phyloP scores from a whole-genome alignment of 495 filamentous ascomycete genomes.

The Diplogelasinospora grovesii region DNA sequence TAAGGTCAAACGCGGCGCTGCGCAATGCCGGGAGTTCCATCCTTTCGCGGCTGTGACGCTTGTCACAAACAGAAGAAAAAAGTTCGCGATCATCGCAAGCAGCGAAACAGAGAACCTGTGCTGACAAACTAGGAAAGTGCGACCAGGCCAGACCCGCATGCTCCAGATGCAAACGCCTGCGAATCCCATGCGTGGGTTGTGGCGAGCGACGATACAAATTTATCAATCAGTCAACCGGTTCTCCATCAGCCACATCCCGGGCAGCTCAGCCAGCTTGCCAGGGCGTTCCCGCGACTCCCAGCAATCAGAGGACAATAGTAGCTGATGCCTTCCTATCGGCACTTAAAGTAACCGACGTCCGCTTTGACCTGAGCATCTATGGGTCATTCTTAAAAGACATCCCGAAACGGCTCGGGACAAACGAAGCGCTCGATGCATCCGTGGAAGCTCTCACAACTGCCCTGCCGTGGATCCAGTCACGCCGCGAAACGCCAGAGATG shows the following conservation, averaged over 20 bases:
- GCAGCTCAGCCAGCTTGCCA: slow-evolving; percentile 1
- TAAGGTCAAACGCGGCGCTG: not conserved
- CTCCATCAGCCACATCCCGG: slow-evolving; percentile 22
- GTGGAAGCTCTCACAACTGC: slow-evolving; percentile 6
- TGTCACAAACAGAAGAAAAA: slow-evolving; percentile 51
- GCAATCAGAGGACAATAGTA: not conserved
- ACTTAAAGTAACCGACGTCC: slow-evolving; percentile 11
- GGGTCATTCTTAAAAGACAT: slow-evolving; percentile 10
- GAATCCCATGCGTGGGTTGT: slow-evolving; percentile 39
- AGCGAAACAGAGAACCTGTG: not conserved
- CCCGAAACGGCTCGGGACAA: slow-evolving; percentile 10
- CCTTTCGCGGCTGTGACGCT: slow-evolving; percentile 41
- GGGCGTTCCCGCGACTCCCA: not conserved
- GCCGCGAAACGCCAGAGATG: slow-evolving; percentile 5
- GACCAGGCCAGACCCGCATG: slow-evolving; percentile 32
- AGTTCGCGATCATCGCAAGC: slow-evolving; percentile 26
- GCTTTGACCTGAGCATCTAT: slow-evolving; percentile 12
- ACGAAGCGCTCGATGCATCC: slow-evolving; percentile 11
- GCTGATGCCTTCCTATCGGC: slow-evolving; percentile 6
- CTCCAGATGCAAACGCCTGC: slow-evolving; percentile 41
- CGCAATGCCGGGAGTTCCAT: slow-evolving; percentile 46
- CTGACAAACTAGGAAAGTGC: slow-evolving; percentile 9
- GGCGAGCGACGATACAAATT: slow-evolving; percentile 45
- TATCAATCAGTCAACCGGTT: not conserved
- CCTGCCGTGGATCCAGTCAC: slow-evolving; percentile 5